Evolutionary conservation across 345 rosid species (phyloP).

Genomic region (Boechera retrofracta): DNA sequence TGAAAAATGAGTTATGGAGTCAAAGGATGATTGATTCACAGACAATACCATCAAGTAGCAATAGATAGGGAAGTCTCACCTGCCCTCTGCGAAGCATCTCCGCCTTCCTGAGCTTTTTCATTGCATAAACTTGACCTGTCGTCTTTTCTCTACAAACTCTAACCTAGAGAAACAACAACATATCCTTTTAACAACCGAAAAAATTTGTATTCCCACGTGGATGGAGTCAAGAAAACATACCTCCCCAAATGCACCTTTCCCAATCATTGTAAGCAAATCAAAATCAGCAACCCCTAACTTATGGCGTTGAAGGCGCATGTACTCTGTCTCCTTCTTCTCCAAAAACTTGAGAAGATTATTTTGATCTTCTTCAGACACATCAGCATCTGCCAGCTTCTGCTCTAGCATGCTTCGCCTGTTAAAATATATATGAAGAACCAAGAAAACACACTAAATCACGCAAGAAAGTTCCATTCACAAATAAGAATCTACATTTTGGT

Average conservation of each 20-base stretch:
- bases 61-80: slow-evolving; percentile 44
- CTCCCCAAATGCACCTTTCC: slow-evolving; percentile 93
- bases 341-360: slow-evolving; percentile 82
- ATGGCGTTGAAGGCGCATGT: slow-evolving; percentile 96
- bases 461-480: not conserved
- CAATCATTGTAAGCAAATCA: slow-evolving; percentile 81
- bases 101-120: slow-evolving; percentile 89
- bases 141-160: slow-evolving; percentile 89
- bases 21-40: slow-evolving; percentile 14
- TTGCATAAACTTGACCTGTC: slow-evolving; percentile 89
- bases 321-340: slow-evolving; percentile 96
- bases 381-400: slow-evolving; percentile 94
- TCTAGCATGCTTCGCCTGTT: slow-evolving; percentile 73
- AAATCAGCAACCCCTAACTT: slow-evolving; percentile 96
- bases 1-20: not conserved
- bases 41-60: not conserved
- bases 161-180: slow-evolving; percentile 56
- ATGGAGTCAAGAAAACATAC: slow-evolving; percentile 38
- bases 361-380: slow-evolving; percentile 96
- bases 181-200: not conserved
- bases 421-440: not conserved
- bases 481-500: not conserved
- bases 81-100: slow-evolving; percentile 99
- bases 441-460: not conserved
- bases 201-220: not conserved